These are phyloP conservation scores for Chloranthus sessilifolius DNA, from an alignment of 164 flowering plant species.

Conservation along the genomic window DNA sequence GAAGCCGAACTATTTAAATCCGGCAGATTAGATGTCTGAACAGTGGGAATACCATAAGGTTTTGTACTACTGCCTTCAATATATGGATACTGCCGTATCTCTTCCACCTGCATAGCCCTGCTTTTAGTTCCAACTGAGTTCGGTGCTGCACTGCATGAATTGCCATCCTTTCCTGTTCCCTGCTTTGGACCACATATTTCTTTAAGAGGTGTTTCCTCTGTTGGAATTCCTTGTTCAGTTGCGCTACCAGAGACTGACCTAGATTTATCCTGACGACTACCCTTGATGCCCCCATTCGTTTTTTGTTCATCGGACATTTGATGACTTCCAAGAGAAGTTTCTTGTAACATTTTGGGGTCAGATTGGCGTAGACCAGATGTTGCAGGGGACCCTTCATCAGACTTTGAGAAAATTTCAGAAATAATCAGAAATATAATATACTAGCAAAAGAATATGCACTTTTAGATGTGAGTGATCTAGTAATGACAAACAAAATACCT, in stretches of 20 bases:
- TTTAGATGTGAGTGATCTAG: neutral
- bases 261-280: constrained; percentile 39
- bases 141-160: constrained; percentile 19
- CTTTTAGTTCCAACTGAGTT: constrained; percentile 23
- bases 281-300: constrained; percentile 16
- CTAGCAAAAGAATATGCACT: neutral
- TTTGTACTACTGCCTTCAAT: constrained; percentile 31
- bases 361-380: constrained; percentile 13
- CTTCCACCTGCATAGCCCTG: constrained; percentile 33
- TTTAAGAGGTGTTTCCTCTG: constrained; percentile 34
- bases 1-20: constrained; percentile 59
- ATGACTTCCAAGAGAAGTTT: constrained; percentile 27
- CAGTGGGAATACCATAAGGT: constrained; percentile 26
- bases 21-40: constrained; percentile 49
- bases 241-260: constrained; percentile 35
- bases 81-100: constrained; percentile 24
- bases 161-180: constrained; percentile 29
- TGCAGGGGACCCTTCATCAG: constrained; percentile 25
- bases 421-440: neutral
- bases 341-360: constrained; percentile 22
- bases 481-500: constrained; percentile 22
- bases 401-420: constrained; percentile 17
- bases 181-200: constrained; percentile 31
- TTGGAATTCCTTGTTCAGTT: constrained; percentile 37
- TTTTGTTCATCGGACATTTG: constrained; percentile 22